These are phyloP conservation scores for Parascedosporium putredinis DNA, from an alignment of 2,329 filamentous ascomycete genomes.

Conservation along the genomic window DNA sequence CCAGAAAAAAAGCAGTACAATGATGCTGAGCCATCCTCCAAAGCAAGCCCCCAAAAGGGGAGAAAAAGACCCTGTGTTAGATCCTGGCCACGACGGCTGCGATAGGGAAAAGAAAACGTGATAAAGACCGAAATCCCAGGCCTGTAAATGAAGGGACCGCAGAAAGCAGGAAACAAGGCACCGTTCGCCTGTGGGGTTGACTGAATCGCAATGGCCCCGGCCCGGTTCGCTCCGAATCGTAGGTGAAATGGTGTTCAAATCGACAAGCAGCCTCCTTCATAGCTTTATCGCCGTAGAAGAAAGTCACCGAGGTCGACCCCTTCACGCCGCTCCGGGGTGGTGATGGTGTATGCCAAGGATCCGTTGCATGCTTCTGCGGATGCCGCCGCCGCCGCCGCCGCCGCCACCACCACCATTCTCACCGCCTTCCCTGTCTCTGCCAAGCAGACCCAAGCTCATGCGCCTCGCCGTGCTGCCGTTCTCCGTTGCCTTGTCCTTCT, in stretches of 20 bases:
- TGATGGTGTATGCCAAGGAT: slow-evolving; percentile 14
- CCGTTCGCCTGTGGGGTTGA: too few relatives aligned
- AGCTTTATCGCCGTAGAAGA: not conserved
- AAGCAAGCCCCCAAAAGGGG: too few relatives aligned
- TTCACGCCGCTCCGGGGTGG: not conserved
- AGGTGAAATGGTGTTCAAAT: too few relatives aligned
- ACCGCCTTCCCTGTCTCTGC: slow-evolving; percentile 23
- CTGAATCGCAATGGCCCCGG: too few relatives aligned
- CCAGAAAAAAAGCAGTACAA: too few relatives aligned
- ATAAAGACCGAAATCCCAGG: too few relatives aligned
- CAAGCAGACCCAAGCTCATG: slow-evolving; percentile 37
- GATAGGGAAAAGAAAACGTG: too few relatives aligned
- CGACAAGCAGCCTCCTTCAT: not conserved
- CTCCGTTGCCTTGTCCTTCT: slow-evolving; percentile 21
- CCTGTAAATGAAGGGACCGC: too few relatives aligned
- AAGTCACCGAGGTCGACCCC: not conserved
- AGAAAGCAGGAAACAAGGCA: too few relatives aligned
- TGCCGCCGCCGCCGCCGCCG: slow-evolving; percentile 15
- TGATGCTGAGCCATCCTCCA: not conserved
- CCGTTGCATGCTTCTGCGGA: slow-evolving; percentile 35
- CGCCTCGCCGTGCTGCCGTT: slow-evolving; percentile 24
- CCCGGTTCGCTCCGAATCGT: too few relatives aligned
- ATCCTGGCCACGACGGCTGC: too few relatives aligned
- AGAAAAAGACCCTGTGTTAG: too few relatives aligned
- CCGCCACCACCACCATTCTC: slow-evolving; percentile 7